Conservation (phyloP, 345 rosid genomes). For the Sonneratia alba region DNA sequence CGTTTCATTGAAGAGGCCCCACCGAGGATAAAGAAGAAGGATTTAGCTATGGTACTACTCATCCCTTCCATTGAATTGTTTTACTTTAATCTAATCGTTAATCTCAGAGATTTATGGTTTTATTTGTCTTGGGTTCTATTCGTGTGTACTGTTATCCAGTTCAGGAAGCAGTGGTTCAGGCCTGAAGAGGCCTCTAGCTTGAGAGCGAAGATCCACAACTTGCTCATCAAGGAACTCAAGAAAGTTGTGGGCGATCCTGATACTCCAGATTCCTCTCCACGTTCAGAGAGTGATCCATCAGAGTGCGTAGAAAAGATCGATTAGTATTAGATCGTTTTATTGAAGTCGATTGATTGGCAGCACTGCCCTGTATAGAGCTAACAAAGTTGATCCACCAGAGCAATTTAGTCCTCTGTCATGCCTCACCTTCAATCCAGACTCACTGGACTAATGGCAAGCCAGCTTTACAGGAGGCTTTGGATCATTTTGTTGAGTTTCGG, state of each 20-base stretch:
- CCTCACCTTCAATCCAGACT: not conserved
- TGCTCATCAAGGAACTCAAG: conserved; percentile 44
- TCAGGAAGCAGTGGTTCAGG: conserved; percentile 77
- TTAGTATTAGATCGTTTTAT: not conserved
- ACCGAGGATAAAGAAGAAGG: conserved; percentile 65
- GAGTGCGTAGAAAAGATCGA: not conserved
- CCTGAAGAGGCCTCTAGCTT: conserved; percentile 79
- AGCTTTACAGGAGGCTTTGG: not conserved
- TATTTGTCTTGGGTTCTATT: not conserved
- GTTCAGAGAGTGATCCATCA: not conserved
- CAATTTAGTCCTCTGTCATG: not conserved
- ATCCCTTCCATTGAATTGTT: not conserved
- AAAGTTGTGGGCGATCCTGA: conserved; percentile 10
- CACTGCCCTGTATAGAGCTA: not conserved
- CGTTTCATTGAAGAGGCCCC: conserved; percentile 82
- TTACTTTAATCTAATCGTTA: not conserved
- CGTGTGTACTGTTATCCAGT: conserved; percentile 30
- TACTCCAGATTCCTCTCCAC: conserved; percentile 1
- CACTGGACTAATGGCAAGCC: not conserved
- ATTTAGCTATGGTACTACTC: conserved; percentile 62
- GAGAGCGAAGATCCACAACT: conserved; percentile 50
- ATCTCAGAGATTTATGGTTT: not conserved
- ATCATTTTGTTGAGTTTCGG: not conserved
- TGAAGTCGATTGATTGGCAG: not conserved
- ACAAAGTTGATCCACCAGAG: not conserved